phyloP scores from a whole-genome alignment of 177 flowering plant species.

The Vitis hybrid region DNA sequence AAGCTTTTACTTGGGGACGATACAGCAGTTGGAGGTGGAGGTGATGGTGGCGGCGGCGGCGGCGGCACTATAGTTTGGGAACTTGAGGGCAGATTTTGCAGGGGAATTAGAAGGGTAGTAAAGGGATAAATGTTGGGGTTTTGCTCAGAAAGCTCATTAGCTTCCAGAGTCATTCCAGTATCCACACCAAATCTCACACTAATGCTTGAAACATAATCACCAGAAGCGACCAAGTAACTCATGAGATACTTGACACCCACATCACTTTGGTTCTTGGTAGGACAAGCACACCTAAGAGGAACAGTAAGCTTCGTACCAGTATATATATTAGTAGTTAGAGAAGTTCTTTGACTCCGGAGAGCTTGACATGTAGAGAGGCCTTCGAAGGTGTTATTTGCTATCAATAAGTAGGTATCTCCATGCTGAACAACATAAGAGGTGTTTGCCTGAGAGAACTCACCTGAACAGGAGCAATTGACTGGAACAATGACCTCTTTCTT shows the following conservation, averaged over 20 bases:
- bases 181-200: conserved; percentile 49
- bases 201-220: conserved; percentile 36
- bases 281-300: conserved; percentile 94
- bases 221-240: conserved; percentile 42
- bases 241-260: conserved; percentile 57
- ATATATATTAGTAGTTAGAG: conserved; percentile 8
- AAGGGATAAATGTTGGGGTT: conserved; percentile 33
- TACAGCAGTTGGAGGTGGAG: conserved; percentile 37
- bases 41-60: conserved; percentile 16
- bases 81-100: conserved; percentile 49
- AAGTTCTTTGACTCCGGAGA: conserved; percentile 32
- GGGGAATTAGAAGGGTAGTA: conserved; percentile 72
- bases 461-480: conserved; percentile 71
- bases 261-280: conserved; percentile 55
- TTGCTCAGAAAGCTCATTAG: conserved; percentile 47
- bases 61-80: conserved; percentile 25
- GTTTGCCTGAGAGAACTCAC: conserved; percentile 50
- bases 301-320: conserved; percentile 41
- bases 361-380: conserved; percentile 80
- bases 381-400: conserved; percentile 64
- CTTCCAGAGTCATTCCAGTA: conserved; percentile 38
- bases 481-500: conserved; percentile 59
- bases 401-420: conserved; percentile 20
- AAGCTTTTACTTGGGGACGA: conserved; percentile 26
- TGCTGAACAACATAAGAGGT: conserved; percentile 34